A percentile compares a stretch with the other conserved stretches of the same genome.
These are phyloP conservation scores for Aspergillus tubingensis DNA, from an alignment of 2,329 filamentous ascomycete species.

Conservation along the genomic window DNA sequence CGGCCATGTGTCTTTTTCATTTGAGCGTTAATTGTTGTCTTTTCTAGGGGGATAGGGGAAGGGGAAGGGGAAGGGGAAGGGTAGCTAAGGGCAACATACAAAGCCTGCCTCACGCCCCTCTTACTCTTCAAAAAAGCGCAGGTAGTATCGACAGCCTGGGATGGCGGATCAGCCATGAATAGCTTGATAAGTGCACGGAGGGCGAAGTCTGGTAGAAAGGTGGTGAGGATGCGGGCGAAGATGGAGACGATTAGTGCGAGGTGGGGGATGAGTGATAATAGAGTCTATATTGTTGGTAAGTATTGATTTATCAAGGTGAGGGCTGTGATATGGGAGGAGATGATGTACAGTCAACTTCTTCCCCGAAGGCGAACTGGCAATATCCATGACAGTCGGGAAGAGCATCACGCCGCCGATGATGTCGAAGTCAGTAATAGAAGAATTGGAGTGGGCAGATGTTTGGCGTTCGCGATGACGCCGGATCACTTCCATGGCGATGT, in stretches of 20 bases:
- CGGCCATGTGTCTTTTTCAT: slow-evolving; percentile 50
- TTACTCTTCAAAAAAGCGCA: slow-evolving; percentile 52
- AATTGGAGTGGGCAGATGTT: neutral
- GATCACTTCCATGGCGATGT: slow-evolving; percentile 70
- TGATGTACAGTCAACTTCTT: slow-evolving; percentile 48
- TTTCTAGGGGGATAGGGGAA: neutral
- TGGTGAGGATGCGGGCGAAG: slow-evolving; percentile 47
- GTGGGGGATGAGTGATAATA: slow-evolving; percentile 39
- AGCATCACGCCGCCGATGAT: slow-evolving; percentile 62
- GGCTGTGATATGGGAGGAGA: neutral
- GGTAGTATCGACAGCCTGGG: slow-evolving; percentile 51
- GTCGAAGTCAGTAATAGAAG: slow-evolving; percentile 31
- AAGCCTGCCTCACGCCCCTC: slow-evolving; percentile 55
- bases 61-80: too few relatives aligned
- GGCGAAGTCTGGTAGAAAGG: slow-evolving; percentile 42
- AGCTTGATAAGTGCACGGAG: slow-evolving; percentile 46
- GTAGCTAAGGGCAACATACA: slow-evolving; percentile 48
- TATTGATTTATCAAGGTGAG: too few relatives aligned
- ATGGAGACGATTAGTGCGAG: slow-evolving; percentile 40
- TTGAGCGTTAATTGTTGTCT: too few relatives aligned
- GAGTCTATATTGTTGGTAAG: slow-evolving; percentile 19
- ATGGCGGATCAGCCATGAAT: slow-evolving; percentile 43
- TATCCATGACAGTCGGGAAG: slow-evolving; percentile 74
- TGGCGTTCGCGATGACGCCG: slow-evolving; percentile 53
- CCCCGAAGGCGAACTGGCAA: slow-evolving; percentile 64